These are phyloP conservation scores for Amylocystis lapponica DNA, from an alignment of 768 basidiomycete genomes.

Conservation along the genomic window DNA sequence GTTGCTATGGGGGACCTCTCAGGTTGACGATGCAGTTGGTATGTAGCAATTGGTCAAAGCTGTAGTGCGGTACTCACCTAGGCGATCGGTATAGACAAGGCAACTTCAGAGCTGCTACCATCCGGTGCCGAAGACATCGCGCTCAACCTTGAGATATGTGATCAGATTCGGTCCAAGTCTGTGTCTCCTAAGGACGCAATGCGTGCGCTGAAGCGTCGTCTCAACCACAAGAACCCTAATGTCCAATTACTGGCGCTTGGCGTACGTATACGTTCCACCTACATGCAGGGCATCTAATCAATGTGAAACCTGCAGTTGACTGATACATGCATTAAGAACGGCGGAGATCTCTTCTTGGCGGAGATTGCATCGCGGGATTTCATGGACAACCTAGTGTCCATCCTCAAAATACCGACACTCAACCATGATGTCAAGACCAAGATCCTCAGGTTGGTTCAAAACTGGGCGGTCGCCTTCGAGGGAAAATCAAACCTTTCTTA, in stretches of 20 bases:
- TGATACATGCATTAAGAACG: conserved; percentile 95
- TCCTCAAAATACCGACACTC: conserved; percentile 70
- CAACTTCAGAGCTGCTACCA: conserved; percentile 87
- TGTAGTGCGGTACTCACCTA: background rate
- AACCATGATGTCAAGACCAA: conserved; percentile 81
- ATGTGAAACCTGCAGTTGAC: conserved; percentile 49
- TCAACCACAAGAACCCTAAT: conserved; percentile 94
- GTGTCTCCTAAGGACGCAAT: conserved; percentile 82
- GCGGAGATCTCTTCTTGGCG: conserved; percentile 82
- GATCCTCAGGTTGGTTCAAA: conserved; percentile 79
- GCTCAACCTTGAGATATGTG: conserved; percentile 91
- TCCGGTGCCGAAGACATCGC: conserved; percentile 86
- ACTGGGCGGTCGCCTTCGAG: conserved; percentile 90
- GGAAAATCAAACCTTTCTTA: conserved; percentile 70
- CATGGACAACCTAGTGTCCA: conserved; percentile 87
- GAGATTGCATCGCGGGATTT: conserved; percentile 89
- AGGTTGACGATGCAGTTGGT: conserved; percentile 83
- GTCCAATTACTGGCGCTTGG: conserved; percentile 84
- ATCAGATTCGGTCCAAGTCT: conserved; percentile 91
- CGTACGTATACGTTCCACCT: conserved; percentile 43
- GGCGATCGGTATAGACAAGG: conserved; percentile 58
- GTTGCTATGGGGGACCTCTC: conserved; percentile 78
- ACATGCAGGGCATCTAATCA: background rate
- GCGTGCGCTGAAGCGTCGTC: conserved; percentile 78
- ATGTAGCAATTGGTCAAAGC: conserved; percentile 31